phyloP scores from a whole-genome alignment of 306 rosid genomes.

The Inga leiocalycina region DNA sequence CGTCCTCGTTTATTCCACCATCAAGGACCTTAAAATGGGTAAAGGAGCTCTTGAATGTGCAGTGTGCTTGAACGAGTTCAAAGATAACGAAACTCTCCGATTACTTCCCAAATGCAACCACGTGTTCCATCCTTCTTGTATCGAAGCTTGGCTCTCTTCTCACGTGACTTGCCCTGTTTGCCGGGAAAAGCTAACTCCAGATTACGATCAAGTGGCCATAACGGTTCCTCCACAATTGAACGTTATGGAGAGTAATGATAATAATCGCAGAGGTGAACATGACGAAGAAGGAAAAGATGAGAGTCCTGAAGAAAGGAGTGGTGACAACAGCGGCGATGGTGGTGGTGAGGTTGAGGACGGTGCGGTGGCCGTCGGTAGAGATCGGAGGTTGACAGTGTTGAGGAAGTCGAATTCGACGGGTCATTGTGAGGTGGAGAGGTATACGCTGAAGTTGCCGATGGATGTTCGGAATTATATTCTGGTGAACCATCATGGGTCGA shows the following conservation, averaged over 20 bases:
- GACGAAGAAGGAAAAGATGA: neutral
- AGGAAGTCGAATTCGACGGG: conserved; percentile 78
- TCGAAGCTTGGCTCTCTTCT: conserved; percentile 70
- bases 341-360: neutral
- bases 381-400: conserved; percentile 11
- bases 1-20: conserved; percentile 54
- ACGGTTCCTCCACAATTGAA: conserved; percentile 18
- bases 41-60: conserved; percentile 67
- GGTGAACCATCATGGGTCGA: conserved; percentile 35
- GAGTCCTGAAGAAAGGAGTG: neutral
- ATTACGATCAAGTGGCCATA: conserved; percentile 30
- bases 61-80: conserved; percentile 71
- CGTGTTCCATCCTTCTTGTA: conserved; percentile 72
- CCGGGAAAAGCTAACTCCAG: conserved; percentile 49
- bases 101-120: conserved; percentile 73
- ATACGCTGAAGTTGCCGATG: conserved; percentile 55
- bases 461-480: conserved; percentile 57
- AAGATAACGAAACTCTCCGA: conserved; percentile 59
- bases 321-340: neutral
- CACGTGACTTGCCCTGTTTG: conserved; percentile 79
- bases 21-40: conserved; percentile 59
- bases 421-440: conserved; percentile 61
- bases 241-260: neutral
- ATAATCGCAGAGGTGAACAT: neutral
- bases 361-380: neutral